phyloP scores from a whole-genome alignment of 2,329 filamentous ascomycete genomes.

The Colletotrichum spaethianum region DNA sequence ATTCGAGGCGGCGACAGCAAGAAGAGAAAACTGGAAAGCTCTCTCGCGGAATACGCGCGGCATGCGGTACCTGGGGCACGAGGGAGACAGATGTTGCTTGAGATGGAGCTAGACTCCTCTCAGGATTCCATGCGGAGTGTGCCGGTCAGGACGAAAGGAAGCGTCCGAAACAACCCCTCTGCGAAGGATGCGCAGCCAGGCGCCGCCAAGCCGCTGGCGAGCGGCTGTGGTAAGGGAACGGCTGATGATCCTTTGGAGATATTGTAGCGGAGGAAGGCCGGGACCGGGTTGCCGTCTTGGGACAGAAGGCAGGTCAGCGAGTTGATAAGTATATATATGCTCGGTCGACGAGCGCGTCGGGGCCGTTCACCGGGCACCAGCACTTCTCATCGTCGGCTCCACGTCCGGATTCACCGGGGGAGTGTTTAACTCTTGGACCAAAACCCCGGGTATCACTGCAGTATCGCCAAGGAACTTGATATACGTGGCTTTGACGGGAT shows the following conservation, averaged over 20 bases:
- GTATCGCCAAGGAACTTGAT: background rate
- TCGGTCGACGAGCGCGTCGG: too few species aligned
- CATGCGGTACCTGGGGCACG: background rate
- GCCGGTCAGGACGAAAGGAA: background rate
- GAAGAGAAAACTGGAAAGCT: background rate
- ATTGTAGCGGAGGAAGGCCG: background rate
- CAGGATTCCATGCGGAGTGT: background rate
- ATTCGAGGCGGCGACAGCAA: background rate
- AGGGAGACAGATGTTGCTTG: background rate
- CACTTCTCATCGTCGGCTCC: too few species aligned
- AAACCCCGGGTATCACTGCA: too few species aligned
- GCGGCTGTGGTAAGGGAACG: background rate
- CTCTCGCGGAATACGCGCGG: background rate
- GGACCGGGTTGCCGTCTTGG: background rate
- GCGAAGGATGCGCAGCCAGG: too few species aligned
- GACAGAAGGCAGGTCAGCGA: background rate
- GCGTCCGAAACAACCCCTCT: background rate
- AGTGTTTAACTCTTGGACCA: too few species aligned
- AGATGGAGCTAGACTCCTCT: background rate
- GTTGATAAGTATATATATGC: background rate
- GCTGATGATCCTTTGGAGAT: conserved; percentile 5
- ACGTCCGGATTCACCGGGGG: too few species aligned
- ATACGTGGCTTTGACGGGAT: background rate
- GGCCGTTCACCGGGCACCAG: too few species aligned
- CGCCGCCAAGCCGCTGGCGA: background rate